These are phyloP conservation scores for Solioccasus polychromus DNA, from an alignment of 768 basidiomycete species.

Conservation along the genomic window DNA sequence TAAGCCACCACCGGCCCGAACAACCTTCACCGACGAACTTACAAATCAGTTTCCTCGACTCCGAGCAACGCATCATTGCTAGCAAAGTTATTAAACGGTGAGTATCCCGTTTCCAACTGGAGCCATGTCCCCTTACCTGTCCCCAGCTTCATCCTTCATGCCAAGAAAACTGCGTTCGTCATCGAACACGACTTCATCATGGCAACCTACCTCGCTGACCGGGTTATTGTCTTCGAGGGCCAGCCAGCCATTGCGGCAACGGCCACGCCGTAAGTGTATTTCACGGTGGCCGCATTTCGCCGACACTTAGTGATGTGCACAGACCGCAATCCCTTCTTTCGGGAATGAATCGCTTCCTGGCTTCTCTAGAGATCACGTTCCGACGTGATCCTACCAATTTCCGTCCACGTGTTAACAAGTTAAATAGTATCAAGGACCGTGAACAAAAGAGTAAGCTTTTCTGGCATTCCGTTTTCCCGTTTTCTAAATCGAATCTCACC, in stretches of 20 bases:
- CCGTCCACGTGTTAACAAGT: conserved; percentile 85
- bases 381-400: conserved; percentile 95
- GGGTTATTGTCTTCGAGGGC: conserved; percentile 91
- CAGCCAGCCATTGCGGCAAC: conserved; percentile 84
- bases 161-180: conserved; percentile 97
- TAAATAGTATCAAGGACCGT: conserved; percentile 80
- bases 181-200: conserved; percentile 99
- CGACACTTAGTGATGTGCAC: conserved; percentile 5
- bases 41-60: conserved; percentile 82
- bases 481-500: conserved; percentile 11
- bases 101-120: conserved; percentile 10
- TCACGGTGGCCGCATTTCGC: neutral
- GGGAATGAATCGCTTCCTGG: conserved; percentile 98
- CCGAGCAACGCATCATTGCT: conserved; percentile 98
- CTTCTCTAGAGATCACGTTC: conserved; percentile 96
- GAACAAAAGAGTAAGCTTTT: conserved; percentile 73
- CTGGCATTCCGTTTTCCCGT: neutral
- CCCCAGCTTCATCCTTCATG: conserved; percentile 83
- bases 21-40: conserved; percentile 3
- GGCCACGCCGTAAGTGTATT: conserved; percentile 74
- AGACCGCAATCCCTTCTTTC: conserved; percentile 93
- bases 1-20: conserved; percentile 29
- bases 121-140: conserved; percentile 1
- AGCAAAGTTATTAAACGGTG: conserved; percentile 97
- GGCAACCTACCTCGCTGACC: conserved; percentile 98